Evolutionary conservation across 2,329 filamentous ascomycete genomes (phyloP).

Genomic region (Metarhizium anisopliae): DNA sequence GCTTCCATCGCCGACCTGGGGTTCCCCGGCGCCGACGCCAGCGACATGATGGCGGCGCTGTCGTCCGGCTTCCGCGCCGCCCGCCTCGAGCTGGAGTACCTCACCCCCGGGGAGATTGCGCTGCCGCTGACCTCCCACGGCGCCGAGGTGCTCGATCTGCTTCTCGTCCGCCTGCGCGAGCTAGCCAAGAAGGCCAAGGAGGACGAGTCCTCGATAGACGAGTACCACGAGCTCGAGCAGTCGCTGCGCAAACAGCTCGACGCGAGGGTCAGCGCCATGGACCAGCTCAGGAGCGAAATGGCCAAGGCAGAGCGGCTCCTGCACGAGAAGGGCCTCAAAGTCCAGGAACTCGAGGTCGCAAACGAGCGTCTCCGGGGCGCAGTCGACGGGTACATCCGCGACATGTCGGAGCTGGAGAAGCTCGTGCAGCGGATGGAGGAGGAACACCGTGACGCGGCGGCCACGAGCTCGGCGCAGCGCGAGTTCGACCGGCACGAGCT

Average conservation of each 20-base stretch:
- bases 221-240: constrained; percentile 48
- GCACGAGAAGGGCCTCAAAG: constrained; percentile 26
- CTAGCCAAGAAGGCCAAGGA: constrained; percentile 37
- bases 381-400: constrained; percentile 42
- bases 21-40: constrained; percentile 37
- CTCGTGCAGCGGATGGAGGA: constrained; percentile 40
- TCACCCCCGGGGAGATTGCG: constrained; percentile 48
- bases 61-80: constrained; percentile 43
- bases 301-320: constrained; percentile 22
- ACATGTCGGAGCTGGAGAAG: constrained; percentile 43
- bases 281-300: constrained; percentile 35
- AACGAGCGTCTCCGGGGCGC: constrained; percentile 42
- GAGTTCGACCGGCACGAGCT: constrained; percentile 25
- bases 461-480: constrained; percentile 23
- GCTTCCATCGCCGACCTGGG: constrained; percentile 38
- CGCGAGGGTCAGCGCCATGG: constrained; percentile 42
- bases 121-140: constrained; percentile 44
- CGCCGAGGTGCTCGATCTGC: constrained; percentile 45
- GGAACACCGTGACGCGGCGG: constrained; percentile 20
- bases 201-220: constrained; percentile 46
- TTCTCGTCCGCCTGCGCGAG: constrained; percentile 40
- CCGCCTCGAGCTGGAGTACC: constrained; percentile 52
- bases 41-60: constrained; percentile 41
- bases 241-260: constrained; percentile 48
- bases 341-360: constrained; percentile 39